Evolutionary conservation across 192 early-diverging fungal genomes (phyloP), one percentile per base, ranked within the genome.

Genomic region (Geranomyces variabilis): DNA sequence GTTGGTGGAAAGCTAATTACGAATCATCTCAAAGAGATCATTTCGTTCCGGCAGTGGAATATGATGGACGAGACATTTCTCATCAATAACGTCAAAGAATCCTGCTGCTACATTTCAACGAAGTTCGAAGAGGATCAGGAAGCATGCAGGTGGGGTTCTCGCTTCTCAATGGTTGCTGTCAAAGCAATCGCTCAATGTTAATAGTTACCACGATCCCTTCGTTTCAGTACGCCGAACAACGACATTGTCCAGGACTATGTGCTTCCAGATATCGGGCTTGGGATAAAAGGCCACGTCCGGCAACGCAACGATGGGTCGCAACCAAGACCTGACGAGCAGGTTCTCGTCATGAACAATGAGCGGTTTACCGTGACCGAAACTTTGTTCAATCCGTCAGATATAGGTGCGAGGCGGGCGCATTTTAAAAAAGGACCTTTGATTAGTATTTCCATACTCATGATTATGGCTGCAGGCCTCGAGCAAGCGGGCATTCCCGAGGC

Each of bases 41-140:
- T 95, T 24, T 94, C 94, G n/a, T 95, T 95, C 69, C 81, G 93
- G 55, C 87, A 93, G 67, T 95, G 90, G 87, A 90, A 95, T 69
- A 95, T 95, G 94, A 95, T 93, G 93, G 93, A 95, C 59, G 93
- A 95, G 75, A 91, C 93, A 0, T 90, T 85, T 62, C 80, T 95
- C n/a, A 87, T 95, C 59, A 91, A 90, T 66, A 81, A 90, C 22
- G 87, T 93, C 66, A 95, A 95, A 77, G 92, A 94, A 76, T 78
- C 82, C 6, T 92, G 91, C 71, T 94, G 94, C 69, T 93, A 86
- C 79, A 84, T 94, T 0, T 90, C 93, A 30, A 76, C 82, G 15
- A 80, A 91, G 47, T 88, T 90, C 66, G 75, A 80, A 61, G 73
- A 77, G 1, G 92, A 93, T 60, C 67, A 93, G 31, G 87, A 89